phyloP scores from a whole-genome alignment of 805 yeast species.

The Barnettozyma siamensis region DNA sequence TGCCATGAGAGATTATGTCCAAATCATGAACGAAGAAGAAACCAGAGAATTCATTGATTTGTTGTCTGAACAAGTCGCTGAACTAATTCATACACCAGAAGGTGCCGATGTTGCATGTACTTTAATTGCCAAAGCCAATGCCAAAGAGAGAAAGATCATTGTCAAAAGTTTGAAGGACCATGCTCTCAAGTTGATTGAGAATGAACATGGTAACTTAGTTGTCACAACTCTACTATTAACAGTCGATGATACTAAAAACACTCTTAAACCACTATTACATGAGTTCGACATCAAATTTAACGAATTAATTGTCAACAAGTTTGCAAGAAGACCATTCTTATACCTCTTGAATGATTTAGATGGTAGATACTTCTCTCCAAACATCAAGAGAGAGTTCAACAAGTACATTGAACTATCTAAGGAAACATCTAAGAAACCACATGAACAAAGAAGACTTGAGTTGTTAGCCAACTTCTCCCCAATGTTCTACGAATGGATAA shows the following conservation, averaged over 20 bases:
- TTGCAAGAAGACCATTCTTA: constrained; percentile 82
- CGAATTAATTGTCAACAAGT: constrained; percentile 60
- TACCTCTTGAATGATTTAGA: constrained; percentile 75
- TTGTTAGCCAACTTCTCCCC: constrained; percentile 62
- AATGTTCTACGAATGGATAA: constrained; percentile 49
- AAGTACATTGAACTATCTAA: constrained; percentile 56
- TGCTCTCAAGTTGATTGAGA: constrained; percentile 67
- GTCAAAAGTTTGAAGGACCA: constrained; percentile 71
- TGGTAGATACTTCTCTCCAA: constrained; percentile 77
- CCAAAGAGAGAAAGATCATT: constrained; percentile 84
- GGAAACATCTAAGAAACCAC: constrained; percentile 81
- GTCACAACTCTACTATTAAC: constrained; percentile 73
- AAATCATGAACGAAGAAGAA: constrained; percentile 65
- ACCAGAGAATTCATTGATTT: constrained; percentile 77
- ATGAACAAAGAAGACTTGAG: constrained; percentile 68
- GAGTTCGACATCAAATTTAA: constrained; percentile 50
- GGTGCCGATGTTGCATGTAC: constrained; percentile 89
- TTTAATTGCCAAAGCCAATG: constrained; percentile 73
- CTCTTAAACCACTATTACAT: constrained; percentile 62
- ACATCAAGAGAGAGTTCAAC: constrained; percentile 51
- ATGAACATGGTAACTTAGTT: constrained; percentile 83
- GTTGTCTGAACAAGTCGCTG: constrained; percentile 84
- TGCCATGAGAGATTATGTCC: constrained; percentile 84
- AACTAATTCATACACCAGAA: constrained; percentile 90
- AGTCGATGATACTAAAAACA: constrained; percentile 88